Evolutionary conservation across 768 basidiomycete species (phyloP), one percentile per base, ranked within the genome.

Genomic region (Suillus bovinus): DNA sequence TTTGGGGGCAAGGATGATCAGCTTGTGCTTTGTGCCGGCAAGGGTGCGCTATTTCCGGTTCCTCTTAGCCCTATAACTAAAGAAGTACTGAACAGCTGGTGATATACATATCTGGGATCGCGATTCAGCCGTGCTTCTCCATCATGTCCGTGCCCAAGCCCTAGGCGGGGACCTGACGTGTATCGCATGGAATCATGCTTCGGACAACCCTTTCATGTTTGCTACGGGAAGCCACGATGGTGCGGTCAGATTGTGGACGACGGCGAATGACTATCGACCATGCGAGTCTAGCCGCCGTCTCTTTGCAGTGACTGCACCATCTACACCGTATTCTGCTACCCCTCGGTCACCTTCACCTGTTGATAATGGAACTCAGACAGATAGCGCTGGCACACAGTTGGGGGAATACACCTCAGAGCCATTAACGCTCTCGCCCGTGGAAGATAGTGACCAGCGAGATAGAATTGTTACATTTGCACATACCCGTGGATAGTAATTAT

Each of bases 71-170:
- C 9, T 42, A 41, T 52, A 13, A 20, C 10, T 42, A 27, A 49
- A 36, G 13, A 33, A 42, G 6, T 29, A 44, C 34, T 50, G n/a
- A 24, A 14, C 63, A 90, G 89, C 82, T 64, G 90, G 89, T 9
- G 87, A 90, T 66, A 88, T 92, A 22, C 85, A 89, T 68, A 87
- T 91, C 39, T 92, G 90, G 90, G 90, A 91, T 68, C 84, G 84
- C 60, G 88, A 90, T 74, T 88, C 87, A 31, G 90, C 82, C 10
- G 78, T 82, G 4, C 74, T 90, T 8, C 78, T 91, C 6, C 88
- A 90, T 66, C 81, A 86, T 64, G 79, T 91, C 62, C 83, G 80
- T 11, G 80, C 83, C 17, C 85, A 85, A 69, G 78, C 77, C 11
- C 78, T 82, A 44, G 82, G 83, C 5, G 78, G 78, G 5, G 88